Conservation (phyloP, 2,329 filamentous ascomycete species). For the Fusarium graminum region DNA sequence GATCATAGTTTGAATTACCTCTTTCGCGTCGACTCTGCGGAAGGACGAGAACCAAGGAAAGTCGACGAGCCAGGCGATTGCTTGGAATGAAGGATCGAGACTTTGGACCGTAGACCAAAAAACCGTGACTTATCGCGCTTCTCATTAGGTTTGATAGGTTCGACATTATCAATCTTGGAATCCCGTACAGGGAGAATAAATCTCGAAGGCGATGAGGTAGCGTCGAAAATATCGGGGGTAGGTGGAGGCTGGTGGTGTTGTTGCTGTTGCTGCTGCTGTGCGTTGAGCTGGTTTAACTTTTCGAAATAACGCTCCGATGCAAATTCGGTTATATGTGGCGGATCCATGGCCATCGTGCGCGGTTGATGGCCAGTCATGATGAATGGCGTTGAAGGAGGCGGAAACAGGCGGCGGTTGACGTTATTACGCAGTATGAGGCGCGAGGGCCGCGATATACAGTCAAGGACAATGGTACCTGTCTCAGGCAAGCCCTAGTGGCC, state of each 20-base stretch:
- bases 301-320: constrained; percentile 74
- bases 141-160: constrained; percentile 50
- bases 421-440: constrained; percentile 15
- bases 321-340: constrained; percentile 74
- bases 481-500: constrained; percentile 49
- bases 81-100: constrained; percentile 54
- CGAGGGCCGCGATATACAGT: constrained; percentile 14
- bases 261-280: constrained; percentile 60
- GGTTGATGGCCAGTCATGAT: constrained; percentile 53
- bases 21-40: constrained; percentile 50
- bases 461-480: constrained; percentile 41
- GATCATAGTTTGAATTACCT: constrained; percentile 48
- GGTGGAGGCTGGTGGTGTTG: constrained; percentile 55
- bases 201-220: constrained; percentile 53
- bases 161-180: constrained; percentile 52
- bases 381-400: constrained; percentile 19
- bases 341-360: constrained; percentile 65
- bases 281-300: constrained; percentile 69
- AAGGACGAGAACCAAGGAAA: constrained; percentile 36
- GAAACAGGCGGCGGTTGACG: constrained; percentile 40
- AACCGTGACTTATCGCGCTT: constrained; percentile 61
- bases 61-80: constrained; percentile 40
- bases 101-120: constrained; percentile 58
- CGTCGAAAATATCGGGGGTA: constrained; percentile 34
- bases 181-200: constrained; percentile 66